A percentile compares a stretch with the other conserved stretches of the same genome.
Conservation (phyloP, 768 basidiomycete genomes). For the Melanogaster broomeanus region DNA sequence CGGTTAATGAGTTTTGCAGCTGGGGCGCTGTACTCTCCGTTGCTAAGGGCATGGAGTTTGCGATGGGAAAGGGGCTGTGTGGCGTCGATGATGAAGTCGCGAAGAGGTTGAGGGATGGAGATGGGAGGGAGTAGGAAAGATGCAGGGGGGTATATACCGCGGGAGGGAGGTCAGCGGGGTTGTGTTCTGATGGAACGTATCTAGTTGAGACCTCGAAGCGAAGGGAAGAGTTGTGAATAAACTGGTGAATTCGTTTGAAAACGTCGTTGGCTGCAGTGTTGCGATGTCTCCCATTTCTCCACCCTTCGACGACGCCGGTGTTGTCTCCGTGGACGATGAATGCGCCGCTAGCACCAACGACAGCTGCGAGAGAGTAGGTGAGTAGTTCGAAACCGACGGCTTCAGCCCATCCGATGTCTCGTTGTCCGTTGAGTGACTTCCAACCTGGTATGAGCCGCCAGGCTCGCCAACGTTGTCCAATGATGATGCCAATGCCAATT, state of each 20-base stretch:
- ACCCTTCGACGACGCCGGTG: slow-evolving; percentile 8
- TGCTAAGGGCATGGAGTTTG: too few species aligned
- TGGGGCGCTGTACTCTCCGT: too few species aligned
- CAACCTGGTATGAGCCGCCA: slow-evolving; percentile 20
- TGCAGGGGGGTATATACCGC: too few species aligned
- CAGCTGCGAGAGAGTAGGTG: not conserved
- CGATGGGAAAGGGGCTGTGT: too few species aligned
- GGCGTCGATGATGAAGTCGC: too few species aligned
- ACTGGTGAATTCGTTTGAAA: slow-evolving; percentile 5
- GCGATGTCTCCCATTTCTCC: slow-evolving; percentile 3
- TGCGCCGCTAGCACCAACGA: not conserved
- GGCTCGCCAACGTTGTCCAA: slow-evolving; percentile 23
- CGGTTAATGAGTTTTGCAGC: too few species aligned
- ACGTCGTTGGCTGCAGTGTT: slow-evolving; percentile 9
- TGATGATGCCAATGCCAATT: slow-evolving; percentile 17
- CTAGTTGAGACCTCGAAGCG: not conserved
- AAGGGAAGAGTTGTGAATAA: not conserved
- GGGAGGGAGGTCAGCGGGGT: slow-evolving; percentile 11
- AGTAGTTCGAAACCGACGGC: slow-evolving; percentile 17
- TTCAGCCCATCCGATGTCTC: slow-evolving; percentile 22
- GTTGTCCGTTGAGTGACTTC: not conserved
- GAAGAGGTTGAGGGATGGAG: not conserved
- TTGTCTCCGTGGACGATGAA: slow-evolving; percentile 11
- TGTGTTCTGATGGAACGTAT: not conserved
- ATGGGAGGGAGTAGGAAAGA: too few species aligned